Base-by-base conservation (phyloP, 1,284 basidiomycete genomes). In the Heterobasidion occidentale region DNA sequence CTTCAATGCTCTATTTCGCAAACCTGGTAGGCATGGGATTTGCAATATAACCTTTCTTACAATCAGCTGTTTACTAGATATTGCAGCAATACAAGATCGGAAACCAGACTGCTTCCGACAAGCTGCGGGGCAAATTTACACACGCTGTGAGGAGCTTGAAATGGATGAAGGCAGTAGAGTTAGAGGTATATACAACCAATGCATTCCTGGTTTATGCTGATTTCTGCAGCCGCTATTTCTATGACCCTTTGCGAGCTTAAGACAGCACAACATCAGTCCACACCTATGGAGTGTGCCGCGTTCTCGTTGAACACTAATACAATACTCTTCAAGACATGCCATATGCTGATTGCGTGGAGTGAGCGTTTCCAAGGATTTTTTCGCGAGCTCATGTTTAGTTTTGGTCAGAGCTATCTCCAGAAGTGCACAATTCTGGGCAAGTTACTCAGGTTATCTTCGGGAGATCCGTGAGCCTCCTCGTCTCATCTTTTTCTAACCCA, bases 341-440 rank as follows among this genome's bases (percentile, higher is more conserved):
- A 52, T 70, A 72, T 50, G 54, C 59, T n/a, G 27, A 49, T 62
- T 85, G 83, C 60, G 83, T 84, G n/a, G 80, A 82, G 84, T 83
- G 62, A 56, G 75, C 42, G n/a, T 19, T 7, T 4, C 27, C 27
- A 27, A 27, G 6, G 7, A 9, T 34, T 57, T 19, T 36, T 15
- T n/a, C 55, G 46, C 42, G 38, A 46, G 17, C 2, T 58, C 46
- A 47, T 59, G 8, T 15, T 38, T 54, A 54, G 48, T 58, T 53
- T n/a, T 51, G 36, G 49, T n/a, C 60, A 90, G 87, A 57, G 86
- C 88, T 12, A 69, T 90, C 33, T 83, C 87, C 14, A 74, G 87
- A 54, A 90, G 88, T 64, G 79, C 88, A 8, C 87, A 90, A 63
- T 85, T 84, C 63, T 90, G 88, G 88, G 87, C 88, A 8, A 89